Evolutionary conservation across 129 eudicot genomes (phyloP), one percentile per base, ranked within the genome.

Genomic region (Helianthus annuus): DNA sequence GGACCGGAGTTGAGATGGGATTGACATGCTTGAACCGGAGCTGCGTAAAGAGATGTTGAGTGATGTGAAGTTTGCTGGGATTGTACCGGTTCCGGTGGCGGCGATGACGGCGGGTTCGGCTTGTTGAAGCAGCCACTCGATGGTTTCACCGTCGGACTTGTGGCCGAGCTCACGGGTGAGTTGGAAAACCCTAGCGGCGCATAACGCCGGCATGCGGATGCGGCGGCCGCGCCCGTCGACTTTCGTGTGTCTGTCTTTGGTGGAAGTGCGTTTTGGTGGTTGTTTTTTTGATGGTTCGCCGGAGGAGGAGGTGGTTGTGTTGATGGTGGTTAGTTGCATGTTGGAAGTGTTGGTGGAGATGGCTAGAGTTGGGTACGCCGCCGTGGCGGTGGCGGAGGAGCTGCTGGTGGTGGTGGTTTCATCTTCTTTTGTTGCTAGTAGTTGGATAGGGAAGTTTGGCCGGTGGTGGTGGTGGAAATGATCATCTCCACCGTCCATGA

Each of bases 151-250:
- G 72, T 93, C 98, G 46, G 98, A 89, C 55, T 93, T 93, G 81
- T 93, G 98, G 45, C 98, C 98, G 14, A 93, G 87, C 42, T 93
- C 98, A 1, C 97, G 88, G 2, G 98, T 93, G 13, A 93, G 92
- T 53, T 94, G 99, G 81, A 94, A 94, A 69, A 94, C 99, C 85
- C 99, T 85, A 32, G 99, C 99, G 1, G 99, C 99, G 55, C 99
- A 94, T 15, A 94, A 81, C 2, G 99, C 99, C 1, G 99, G 99
- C 99, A 94, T 94, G 60, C 99, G 97, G 81, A 94, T 94, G 40
- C 99, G 90, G 48, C 99, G 83, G 52, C 99, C 99, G 1, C 99
- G 87, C 42, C 99, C 99, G 72, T 94, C 99, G 16, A 94, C 99
- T 42, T 94, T 94, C 0, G 99, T 94, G 76, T 94, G 99, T 1